Conservation (phyloP, 225 moss, liverwort and hornwort species). For the Polytrichum formosum region DNA sequence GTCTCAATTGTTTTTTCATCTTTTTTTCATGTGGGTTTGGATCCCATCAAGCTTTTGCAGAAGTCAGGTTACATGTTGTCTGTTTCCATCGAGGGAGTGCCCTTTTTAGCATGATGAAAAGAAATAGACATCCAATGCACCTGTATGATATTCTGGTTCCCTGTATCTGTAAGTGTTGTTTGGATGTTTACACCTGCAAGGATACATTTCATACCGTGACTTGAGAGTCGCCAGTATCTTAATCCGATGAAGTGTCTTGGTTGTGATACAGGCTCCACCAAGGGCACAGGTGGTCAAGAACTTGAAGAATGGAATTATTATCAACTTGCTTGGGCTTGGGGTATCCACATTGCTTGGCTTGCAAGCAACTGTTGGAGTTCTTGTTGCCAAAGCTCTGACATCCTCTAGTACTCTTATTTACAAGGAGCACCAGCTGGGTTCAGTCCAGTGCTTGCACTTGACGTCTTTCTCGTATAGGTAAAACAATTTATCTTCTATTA, state of each 20-base stretch:
- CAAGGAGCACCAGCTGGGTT: conserved; percentile 85
- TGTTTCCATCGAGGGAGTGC: no score
- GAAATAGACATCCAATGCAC: no score
- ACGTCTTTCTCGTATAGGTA: conserved; percentile 97
- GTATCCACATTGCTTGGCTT: conserved; percentile 77
- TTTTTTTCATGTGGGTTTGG: no score
- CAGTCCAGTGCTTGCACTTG: conserved; percentile 92
- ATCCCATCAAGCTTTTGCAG: no score
- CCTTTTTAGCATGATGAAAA: no score
- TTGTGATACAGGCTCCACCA: conserved; percentile 70
- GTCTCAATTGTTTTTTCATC: no score
- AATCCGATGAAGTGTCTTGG: not conserved
- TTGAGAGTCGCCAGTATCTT: no score
- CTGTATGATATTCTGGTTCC: no score
- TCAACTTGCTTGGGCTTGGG: conserved; percentile 86
- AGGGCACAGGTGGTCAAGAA: conserved; percentile 94
- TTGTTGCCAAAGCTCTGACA: conserved; percentile 92
- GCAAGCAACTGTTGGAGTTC: conserved; percentile 92
- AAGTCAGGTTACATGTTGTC: no score
- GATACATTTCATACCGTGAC: no score
- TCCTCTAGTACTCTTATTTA: conserved; percentile 81
- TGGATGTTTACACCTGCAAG: no score
- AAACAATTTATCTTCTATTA: not conserved
- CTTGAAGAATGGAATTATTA: conserved; percentile 80
- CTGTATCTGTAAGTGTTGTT: no score